Evolutionary conservation across 306 rosid species (phyloP).

Genomic region (Vicia villosa): DNA sequence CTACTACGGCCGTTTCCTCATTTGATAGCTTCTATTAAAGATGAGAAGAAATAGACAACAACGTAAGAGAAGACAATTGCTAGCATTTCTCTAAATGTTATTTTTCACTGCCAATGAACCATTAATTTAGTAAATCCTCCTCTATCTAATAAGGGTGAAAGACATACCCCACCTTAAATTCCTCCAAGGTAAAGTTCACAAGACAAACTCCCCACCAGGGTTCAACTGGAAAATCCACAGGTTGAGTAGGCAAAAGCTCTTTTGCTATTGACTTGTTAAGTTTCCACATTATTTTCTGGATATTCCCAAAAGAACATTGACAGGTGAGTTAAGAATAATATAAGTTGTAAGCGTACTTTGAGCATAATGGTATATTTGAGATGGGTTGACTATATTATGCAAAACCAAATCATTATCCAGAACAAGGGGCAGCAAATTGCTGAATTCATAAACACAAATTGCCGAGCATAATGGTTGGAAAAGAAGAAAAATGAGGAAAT

Average conservation of each 20-base stretch:
- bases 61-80: slow-evolving; percentile 3
- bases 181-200: slow-evolving; percentile 94
- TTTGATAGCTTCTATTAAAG: slow-evolving; percentile 78
- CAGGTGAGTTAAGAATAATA: slow-evolving; percentile 35
- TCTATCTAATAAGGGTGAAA: slow-evolving; percentile 31
- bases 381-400: slow-evolving; percentile 8
- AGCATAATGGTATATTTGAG: slow-evolving; percentile 31
- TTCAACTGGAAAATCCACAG: slow-evolving; percentile 84
- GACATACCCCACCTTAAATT: slow-evolving; percentile 79
- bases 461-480: background rate
- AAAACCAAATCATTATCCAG: slow-evolving; percentile 28
- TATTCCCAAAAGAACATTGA: slow-evolving; percentile 55
- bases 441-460: slow-evolving; percentile 17
- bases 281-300: slow-evolving; percentile 99
- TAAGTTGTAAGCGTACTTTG: slow-evolving; percentile 18
- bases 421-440: background rate
- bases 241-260: slow-evolving; percentile 85
- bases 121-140: slow-evolving; percentile 16
- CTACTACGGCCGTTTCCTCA: slow-evolving; percentile 82
- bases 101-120: slow-evolving; percentile 31
- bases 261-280: slow-evolving; percentile 95
- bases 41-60: slow-evolving; percentile 31
- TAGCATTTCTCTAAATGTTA: slow-evolving; percentile 1
- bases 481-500: background rate
- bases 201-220: slow-evolving; percentile 98